These are phyloP conservation scores for Nosema muscidifuracis DNA, from an alignment of 371 early-diverging fungal species.

Conservation along the genomic window DNA sequence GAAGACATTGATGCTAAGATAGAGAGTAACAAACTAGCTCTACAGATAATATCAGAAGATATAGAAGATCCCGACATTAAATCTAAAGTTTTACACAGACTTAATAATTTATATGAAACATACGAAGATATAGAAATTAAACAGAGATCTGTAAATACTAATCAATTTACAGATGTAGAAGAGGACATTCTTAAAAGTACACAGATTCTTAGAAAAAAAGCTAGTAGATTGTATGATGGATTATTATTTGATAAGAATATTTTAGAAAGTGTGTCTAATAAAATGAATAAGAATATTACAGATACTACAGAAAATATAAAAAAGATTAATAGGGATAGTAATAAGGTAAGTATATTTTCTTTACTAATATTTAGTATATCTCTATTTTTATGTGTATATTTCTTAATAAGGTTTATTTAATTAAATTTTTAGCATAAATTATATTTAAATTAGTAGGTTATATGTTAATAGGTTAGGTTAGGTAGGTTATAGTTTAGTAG, in stretches of 20 bases:
- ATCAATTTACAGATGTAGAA: slow-evolving; percentile 20
- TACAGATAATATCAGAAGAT: slow-evolving; percentile 23
- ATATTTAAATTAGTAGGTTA: too few relatives aligned
- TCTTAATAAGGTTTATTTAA: slow-evolving; percentile 40
- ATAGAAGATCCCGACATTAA: slow-evolving; percentile 19
- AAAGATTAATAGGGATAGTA: neutral
- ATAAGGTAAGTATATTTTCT: neutral
- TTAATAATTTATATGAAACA: slow-evolving; percentile 18
- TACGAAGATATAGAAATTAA: slow-evolving; percentile 18
- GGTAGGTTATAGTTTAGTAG: too few relatives aligned
- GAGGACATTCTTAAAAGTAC: slow-evolving; percentile 26
- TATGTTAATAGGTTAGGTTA: too few relatives aligned
- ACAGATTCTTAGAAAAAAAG: slow-evolving; percentile 12
- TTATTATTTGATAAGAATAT: slow-evolving; percentile 15
- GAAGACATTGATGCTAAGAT: slow-evolving; percentile 27
- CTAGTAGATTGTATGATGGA: slow-evolving; percentile 8
- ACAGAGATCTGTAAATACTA: neutral
- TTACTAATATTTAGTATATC: neutral
- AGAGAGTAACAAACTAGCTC: slow-evolving; percentile 23
- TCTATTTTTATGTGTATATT: slow-evolving; percentile 21
- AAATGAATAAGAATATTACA: slow-evolving; percentile 21
- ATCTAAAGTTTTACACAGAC: slow-evolving; percentile 6
- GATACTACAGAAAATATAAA: slow-evolving; percentile 19
- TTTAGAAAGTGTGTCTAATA: slow-evolving; percentile 13
- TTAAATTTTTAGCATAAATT: neutral